Percentiles rank a stretch among this genome's conserved stretches.
phyloP scores from a whole-genome alignment of 139 green algal genomes.

The Volvox africanus region DNA sequence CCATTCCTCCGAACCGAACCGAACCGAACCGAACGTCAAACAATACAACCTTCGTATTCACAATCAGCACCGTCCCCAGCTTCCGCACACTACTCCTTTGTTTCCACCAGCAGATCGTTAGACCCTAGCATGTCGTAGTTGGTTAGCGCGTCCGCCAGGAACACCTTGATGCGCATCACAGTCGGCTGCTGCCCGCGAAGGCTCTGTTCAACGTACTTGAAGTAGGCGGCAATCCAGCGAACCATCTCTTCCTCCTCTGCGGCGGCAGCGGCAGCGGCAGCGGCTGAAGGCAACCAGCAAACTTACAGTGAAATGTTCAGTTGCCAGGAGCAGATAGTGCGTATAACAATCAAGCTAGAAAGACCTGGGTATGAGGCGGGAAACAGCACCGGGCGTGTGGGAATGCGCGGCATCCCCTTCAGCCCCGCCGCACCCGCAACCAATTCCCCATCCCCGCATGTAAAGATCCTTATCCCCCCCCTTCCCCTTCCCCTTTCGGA shows the following conservation, averaged over 20 bases:
- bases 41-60: no score
- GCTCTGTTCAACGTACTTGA: neutral
- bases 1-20: no score
- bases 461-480: neutral
- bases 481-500: neutral
- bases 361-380: no score
- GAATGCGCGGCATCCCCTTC: no score
- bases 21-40: no score
- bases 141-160: neutral
- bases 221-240: neutral
- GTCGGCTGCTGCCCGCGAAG: neutral
- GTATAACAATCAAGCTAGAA: no score
- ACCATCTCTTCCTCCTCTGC: neutral
- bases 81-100: neutral
- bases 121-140: neutral
- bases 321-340: no score
- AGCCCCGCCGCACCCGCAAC: neutral
- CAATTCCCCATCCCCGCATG: neutral
- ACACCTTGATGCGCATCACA: conserved; percentile 36
- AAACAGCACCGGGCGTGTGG: no score
- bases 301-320: no score
- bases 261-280: neutral
- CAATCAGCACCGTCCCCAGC: neutral
- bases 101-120: neutral
- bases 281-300: no score